Conservation (phyloP, 176 grass and related monocot genomes). For the Musa troglodytarum region DNA sequence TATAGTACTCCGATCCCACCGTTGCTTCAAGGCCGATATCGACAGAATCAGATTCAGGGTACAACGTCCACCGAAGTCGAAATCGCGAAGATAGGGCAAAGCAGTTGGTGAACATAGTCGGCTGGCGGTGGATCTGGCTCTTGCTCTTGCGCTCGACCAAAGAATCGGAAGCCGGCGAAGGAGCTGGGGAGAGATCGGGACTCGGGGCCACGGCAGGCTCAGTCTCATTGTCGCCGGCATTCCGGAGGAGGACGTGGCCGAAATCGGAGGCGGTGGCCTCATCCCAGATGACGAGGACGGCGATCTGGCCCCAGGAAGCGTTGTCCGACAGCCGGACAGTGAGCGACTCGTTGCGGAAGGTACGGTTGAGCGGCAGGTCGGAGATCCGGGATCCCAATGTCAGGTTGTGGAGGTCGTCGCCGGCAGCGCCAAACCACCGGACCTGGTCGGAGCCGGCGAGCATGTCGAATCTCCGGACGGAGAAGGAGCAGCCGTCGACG, state of each 20-base stretch:
- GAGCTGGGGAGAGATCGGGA: not conserved
- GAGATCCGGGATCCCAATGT: conserved; percentile 37
- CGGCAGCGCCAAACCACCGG: conserved; percentile 62
- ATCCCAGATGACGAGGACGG: conserved; percentile 70
- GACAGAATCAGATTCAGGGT: conserved; percentile 50
- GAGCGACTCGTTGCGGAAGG: conserved; percentile 49
- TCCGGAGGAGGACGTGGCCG: conserved; percentile 47
- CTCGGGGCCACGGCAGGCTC: conserved; percentile 1
- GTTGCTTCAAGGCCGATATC: conserved; percentile 71
- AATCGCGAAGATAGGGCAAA: conserved; percentile 39
- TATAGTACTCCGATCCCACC: conserved; percentile 77
- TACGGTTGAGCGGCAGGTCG: conserved; percentile 38
- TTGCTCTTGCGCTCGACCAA: not conserved
- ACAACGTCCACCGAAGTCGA: conserved; percentile 71
- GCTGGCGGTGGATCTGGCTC: conserved; percentile 27
- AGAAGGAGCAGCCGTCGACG: conserved; percentile 85
- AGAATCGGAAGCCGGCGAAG: conserved; percentile 4
- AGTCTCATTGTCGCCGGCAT: conserved; percentile 1
- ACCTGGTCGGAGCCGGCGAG: conserved; percentile 60
- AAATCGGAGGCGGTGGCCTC: conserved; percentile 79
- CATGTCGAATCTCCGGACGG: conserved; percentile 62
- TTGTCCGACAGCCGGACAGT: conserved; percentile 47
- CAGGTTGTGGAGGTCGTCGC: conserved; percentile 45
- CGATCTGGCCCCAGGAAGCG: conserved; percentile 49
- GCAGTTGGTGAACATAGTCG: conserved; percentile 78